Conservation (phyloP, 345 rosid genomes). For the Eucalyptus leucophloia region DNA sequence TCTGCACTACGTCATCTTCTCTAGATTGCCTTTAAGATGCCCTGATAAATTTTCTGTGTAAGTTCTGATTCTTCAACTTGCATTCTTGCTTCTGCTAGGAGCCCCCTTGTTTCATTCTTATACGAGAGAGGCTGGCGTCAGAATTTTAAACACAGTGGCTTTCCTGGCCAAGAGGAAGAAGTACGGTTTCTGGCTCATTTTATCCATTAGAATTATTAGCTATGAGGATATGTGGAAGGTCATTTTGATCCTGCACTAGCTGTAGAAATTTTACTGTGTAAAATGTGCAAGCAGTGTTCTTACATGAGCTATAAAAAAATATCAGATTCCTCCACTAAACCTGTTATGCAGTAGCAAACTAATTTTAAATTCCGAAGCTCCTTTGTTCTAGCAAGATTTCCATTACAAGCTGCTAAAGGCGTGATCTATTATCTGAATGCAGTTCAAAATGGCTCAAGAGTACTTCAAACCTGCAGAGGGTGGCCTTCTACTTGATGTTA, state of each 20-base stretch:
- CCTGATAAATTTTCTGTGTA: not conserved
- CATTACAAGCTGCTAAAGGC: not conserved
- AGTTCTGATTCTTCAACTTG: not conserved
- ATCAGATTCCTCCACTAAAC: not conserved
- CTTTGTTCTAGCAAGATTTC: not conserved
- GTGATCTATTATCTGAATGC: conserved; percentile 4
- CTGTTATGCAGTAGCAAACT: not conserved
- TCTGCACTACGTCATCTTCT: not conserved
- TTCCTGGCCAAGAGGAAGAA: conserved; percentile 97
- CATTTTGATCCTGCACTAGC: not conserved
- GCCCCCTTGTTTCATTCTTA: conserved; percentile 77
- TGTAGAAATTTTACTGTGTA: not conserved
- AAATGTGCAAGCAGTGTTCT: not conserved
- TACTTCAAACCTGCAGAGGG: conserved; percentile 69
- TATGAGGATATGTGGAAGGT: not conserved
- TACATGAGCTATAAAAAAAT: not conserved
- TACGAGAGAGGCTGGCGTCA: conserved; percentile 98
- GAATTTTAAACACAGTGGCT: conserved; percentile 57
- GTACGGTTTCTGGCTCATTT: conserved; percentile 8
- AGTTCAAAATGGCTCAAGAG: conserved; percentile 92
- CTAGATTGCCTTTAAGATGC: not conserved
- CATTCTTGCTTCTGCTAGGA: conserved; percentile 35
- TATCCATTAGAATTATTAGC: not conserved
- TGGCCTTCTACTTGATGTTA: conserved; percentile 80
- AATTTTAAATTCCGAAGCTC: not conserved